Conservation (phyloP, 192 early-diverging fungal species). For the Jimgerdemannia lactiflua region DNA sequence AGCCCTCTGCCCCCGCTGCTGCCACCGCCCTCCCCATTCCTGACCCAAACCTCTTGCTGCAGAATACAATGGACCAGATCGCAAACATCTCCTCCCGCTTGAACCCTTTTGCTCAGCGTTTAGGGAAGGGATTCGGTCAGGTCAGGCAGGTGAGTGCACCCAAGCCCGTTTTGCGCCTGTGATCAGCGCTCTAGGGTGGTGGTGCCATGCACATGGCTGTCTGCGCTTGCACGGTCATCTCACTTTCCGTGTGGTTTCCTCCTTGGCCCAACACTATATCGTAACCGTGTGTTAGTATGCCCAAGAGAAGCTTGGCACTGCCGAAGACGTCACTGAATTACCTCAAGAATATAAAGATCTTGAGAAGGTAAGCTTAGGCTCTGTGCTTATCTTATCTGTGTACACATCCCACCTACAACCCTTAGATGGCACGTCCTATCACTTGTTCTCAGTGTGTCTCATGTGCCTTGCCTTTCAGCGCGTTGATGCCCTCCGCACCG, state of each 20-base stretch:
- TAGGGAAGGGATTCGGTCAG: slow-evolving; percentile 50
- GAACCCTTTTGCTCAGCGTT: slow-evolving; percentile 51
- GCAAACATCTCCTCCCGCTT: slow-evolving; percentile 43
- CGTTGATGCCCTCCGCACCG: slow-evolving; percentile 69
- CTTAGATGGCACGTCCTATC: background rate
- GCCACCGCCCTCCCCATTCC: background rate
- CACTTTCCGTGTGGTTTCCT: background rate
- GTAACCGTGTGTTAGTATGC: slow-evolving; percentile 62
- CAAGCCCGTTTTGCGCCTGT: background rate
- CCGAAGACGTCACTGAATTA: slow-evolving; percentile 85
- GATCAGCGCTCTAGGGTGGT: background rate
- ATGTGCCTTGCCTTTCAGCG: slow-evolving; percentile 44
- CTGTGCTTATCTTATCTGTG: background rate
- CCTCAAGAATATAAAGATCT: slow-evolving; percentile 92
- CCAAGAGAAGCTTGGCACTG: slow-evolving; percentile 80
- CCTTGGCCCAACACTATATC: background rate
- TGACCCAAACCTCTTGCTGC: background rate
- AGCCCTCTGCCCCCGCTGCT: background rate
- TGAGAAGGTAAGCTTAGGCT: slow-evolving; percentile 62
- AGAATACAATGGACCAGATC: slow-evolving; percentile 42
- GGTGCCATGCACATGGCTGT: background rate
- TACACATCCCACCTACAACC: too few relatives aligned
- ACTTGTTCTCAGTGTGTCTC: background rate
- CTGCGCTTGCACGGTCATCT: background rate
- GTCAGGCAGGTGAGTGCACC: slow-evolving; percentile 44